Base-by-base conservation (phyloP, 2,329 filamentous ascomycete genomes). In the Trichoderma sp. region DNA sequence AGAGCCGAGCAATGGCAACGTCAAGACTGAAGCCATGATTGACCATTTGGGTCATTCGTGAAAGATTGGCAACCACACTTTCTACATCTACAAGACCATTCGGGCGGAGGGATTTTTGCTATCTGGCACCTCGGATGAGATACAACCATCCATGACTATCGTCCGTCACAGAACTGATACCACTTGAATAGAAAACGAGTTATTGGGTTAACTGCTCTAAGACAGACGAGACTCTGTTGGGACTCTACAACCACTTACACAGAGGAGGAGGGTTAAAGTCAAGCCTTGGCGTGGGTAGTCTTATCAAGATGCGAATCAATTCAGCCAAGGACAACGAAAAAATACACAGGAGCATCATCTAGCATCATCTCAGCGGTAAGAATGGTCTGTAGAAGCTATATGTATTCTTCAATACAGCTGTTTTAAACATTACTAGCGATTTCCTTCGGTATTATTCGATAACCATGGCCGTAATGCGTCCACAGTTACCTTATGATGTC, bases 61-160 rank as follows among this genome's bases (percentile, higher is more conserved):
- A 67, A 5, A 27, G 16, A 60, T 3, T 45, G 24, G 45, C 11
- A 71, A 31, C 35, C 24, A 71, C 24, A 31, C 67, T 71, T 38
- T 67, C 14, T 21, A 3, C 6, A 33, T 33, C 18, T n/a, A 63
- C 27, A 6, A 11, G 18, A 35, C 56, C 35, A 41, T 38, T 65
- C 31, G 62, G 62, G 9, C 62, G 12, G 35, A 66, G 35, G 35
- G 63, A 66, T 45, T 14, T 16, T n/a, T 45, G 5, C 4, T 12
- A 45, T 66, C 18, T 66, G 21, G 4, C 18, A 7, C 38, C 35
- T 50, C 3, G 21, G 38, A n/a, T 3, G 14, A n/a, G 35, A 66
- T 66, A 66, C 38, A n/a, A 66, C 35, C 38, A 35, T 31, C 63
- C 63, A 66, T 18, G 35, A 66, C 27, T 21, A 66, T 24, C 24